Percentiles rank a stretch among this genome's conserved stretches.
Conservation (phyloP, 1,284 basidiomycete species). For the Rhodotorula sp. region DNA sequence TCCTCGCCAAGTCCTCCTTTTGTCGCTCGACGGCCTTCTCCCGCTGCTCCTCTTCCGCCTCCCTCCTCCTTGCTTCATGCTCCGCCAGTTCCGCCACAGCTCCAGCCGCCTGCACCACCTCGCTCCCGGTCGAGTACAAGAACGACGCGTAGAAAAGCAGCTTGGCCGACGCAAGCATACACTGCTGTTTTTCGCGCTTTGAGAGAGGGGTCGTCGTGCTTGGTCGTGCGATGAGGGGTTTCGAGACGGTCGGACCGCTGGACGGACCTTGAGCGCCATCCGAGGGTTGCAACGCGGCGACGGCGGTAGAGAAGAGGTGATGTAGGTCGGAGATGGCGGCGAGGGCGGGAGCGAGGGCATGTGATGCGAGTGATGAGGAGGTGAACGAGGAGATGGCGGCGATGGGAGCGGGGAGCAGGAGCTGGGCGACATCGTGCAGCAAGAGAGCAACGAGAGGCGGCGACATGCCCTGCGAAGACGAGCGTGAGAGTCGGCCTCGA, state of each 20-base stretch:
- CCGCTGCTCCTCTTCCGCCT: conserved; percentile 10
- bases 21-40: background rate
- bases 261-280: background rate
- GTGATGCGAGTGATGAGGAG: conserved; percentile 5
- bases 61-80: conserved; percentile 5
- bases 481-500: too few relatives aligned
- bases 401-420: conserved; percentile 17
- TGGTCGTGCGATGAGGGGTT: conserved; percentile 15
- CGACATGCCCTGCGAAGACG: conserved; percentile 1
- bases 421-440: conserved; percentile 14
- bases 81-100: conserved; percentile 3
- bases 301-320: conserved; percentile 6
- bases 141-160: conserved; percentile 25
- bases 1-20: background rate
- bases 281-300: background rate
- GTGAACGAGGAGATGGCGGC: background rate
- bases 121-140: background rate
- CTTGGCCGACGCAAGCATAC: conserved; percentile 21
- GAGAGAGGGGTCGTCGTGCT: background rate
- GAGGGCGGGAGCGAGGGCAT: conserved; percentile 5
- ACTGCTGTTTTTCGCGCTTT: conserved; percentile 4
- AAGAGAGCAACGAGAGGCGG: conserved; percentile 20
- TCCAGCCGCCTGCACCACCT: background rate
- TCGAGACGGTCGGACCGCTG: background rate
- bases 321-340: conserved; percentile 23